Evolutionary conservation across 2,329 filamentous ascomycete species (phyloP), one percentile per base, ranked within the genome.

Genomic region (Fusarium virguliforme): DNA sequence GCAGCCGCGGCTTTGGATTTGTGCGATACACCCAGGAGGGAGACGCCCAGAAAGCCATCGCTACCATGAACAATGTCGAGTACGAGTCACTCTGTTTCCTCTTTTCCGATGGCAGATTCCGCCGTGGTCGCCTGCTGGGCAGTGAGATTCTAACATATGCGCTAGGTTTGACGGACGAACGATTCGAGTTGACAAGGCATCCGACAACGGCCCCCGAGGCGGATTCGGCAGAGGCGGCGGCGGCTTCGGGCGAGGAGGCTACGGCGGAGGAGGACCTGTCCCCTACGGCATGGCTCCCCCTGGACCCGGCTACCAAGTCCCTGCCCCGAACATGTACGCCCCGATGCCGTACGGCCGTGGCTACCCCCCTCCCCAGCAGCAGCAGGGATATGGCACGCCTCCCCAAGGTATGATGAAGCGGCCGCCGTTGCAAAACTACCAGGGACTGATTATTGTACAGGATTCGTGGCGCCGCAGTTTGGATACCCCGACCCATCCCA

Each of bases 1-100:
- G 95, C 82, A 98, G 95, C 87, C 94, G 96, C 82, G 96, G 96
- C 67, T 99, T 98, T 81, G 96, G 96, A 53, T 98, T 98, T 82
- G 95, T 99, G 71, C 93, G 95, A 76, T 99, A 95, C 84, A 84
- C 89, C 57, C 89, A 90, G 72, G 93, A 95, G 72, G 83, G 86
- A 50, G 92, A 95, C 81, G 93, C 94, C 69, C 90, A 94, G 78
- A 87, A 87, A 73, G 94, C 94, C 46, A 95, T 95, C 80, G 82
- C 86, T 50, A 85, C 85, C 72, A 95, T 96, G 93, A 95, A 96
- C 86, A 94, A 95, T 80, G 86, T 93, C 76, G 94, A 98, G 95
- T 98, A 88, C 83, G 93, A 56, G 46, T 58, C 62, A 61, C 60
- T 71, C 71, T 63, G 64, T 62, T 63, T 50, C 60, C 59, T 68